phyloP scores from a whole-genome alignment of 2,329 filamentous ascomycete species.

The Microcyclospora tardicrescens region DNA sequence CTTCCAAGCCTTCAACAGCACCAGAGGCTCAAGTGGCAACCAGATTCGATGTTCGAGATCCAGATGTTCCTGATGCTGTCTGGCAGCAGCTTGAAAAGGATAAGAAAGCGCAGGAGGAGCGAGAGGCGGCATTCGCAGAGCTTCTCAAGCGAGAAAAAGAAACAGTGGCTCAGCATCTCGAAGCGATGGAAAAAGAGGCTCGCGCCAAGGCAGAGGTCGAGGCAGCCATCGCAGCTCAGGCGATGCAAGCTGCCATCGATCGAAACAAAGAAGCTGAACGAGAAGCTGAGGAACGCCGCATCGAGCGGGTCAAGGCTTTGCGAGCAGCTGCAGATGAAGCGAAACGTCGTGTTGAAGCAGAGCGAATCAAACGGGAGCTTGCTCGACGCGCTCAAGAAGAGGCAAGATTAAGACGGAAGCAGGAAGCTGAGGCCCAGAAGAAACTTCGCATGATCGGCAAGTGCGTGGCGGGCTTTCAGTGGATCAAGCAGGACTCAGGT shows the following conservation, averaged over 20 bases:
- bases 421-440: conserved; percentile 25
- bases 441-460: conserved; percentile 42
- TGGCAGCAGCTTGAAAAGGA: conserved; percentile 50
- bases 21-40: background rate
- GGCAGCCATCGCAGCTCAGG: too few species aligned
- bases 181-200: too few species aligned
- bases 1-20: too few species aligned
- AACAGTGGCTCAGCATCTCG: conserved; percentile 6
- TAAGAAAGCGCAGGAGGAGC: conserved; percentile 21
- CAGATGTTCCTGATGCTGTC: conserved; percentile 44
- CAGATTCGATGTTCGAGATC: conserved; percentile 27
- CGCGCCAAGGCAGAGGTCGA: too few species aligned
- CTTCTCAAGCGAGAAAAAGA: conserved; percentile 18
- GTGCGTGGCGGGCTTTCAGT: conserved; percentile 45
- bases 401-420: conserved; percentile 24
- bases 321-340: conserved; percentile 7
- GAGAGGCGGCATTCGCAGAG: conserved; percentile 25
- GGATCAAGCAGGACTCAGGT: conserved; percentile 47
- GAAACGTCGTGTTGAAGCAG: conserved; percentile 10
- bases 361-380: conserved; percentile 17
- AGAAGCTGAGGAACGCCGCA: too few species aligned
- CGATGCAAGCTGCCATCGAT: conserved; percentile 15
- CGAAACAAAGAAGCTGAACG: conserved; percentile 9
- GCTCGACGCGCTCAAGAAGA: conserved; percentile 20
- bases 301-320: too few species aligned